Evolutionary conservation across 805 yeast species (phyloP), one percentile per base, ranked within the genome.

Genomic region (Candida cerambycidarum): DNA sequence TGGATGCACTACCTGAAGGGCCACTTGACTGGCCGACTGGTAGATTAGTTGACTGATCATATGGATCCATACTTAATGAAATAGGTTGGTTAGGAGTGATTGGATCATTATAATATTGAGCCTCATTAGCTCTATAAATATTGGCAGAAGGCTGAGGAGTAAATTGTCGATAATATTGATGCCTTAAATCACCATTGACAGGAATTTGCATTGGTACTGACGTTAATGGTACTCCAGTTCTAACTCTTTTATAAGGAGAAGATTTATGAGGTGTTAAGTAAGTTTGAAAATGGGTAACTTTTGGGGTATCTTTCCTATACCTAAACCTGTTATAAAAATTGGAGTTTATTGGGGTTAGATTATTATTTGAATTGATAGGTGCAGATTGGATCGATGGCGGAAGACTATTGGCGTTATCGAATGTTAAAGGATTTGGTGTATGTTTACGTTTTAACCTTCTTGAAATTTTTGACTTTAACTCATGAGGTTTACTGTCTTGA

Each of bases 351-450:
- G 38, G 38, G 5, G 38, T 34, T 30, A 16, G 15, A 29, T 21
- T 30, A 15, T 44, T 10, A 62, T 56, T 34, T 11, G 38, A 32
- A 34, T 34, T 34, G 14, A 34, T 34, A 2, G 71, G 71, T 4
- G 71, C 71, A 14, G 69, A 64, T 29, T 62, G 67, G 32, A 65
- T 60, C 4, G 65, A 65, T 13, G 43, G 34, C 4, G 47, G 33
- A n/a, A 46, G 27, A 6, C 39, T n/a, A n/a, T n/a, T 27, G 10
- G 47, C 24, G 2, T 23, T 2, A 25, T 44, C 45, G 23, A 62
- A 55, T 35, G 46, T 46, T 29, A 66, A 51, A 1, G 71, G 70
- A 2, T 61, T 38, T 2, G 71, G 71, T 12, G 63, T 49, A 42
- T 63, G 63, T 17, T 54, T 52, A 30, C 71, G 52, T 47, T 61